A percentile compares a stretch with the other conserved stretches of the same genome.
Conservation (phyloP, 495 filamentous ascomycete species). For the Pyrenula aspistea region DNA sequence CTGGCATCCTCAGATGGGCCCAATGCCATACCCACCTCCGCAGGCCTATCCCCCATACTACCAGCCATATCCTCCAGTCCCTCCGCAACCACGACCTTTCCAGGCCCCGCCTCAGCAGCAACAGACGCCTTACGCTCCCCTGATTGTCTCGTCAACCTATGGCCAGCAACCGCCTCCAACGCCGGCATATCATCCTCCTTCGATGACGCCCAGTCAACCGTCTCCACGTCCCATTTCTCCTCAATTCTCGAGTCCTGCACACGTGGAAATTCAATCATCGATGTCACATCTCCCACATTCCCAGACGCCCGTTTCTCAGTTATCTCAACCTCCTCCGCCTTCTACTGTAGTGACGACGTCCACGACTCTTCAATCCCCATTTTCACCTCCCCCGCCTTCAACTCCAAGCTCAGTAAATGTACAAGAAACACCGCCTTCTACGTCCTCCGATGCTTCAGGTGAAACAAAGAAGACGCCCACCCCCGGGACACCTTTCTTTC, state of each 20-base stretch:
- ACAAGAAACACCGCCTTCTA: conserved; percentile 20
- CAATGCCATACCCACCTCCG: conserved; percentile 20
- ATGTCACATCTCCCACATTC: neutral
- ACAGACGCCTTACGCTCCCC: conserved; percentile 28
- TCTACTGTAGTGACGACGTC: conserved; percentile 3
- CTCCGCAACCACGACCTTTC: conserved; percentile 1
- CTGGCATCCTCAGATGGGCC: conserved; percentile 29
- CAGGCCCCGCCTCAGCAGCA: conserved; percentile 23
- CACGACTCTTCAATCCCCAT: conserved; percentile 28
- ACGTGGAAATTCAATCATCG: conserved; percentile 9
- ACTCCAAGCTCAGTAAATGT: conserved; percentile 18
- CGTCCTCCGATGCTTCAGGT: conserved; percentile 13
- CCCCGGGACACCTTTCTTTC: conserved; percentile 37
- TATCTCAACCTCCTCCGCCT: conserved; percentile 4
- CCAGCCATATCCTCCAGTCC: conserved; percentile 2
- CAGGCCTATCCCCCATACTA: conserved; percentile 7
- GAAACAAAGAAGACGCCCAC: conserved; percentile 12
- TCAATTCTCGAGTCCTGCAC: conserved; percentile 13
- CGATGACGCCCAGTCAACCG: conserved; percentile 9
- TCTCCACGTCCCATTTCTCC: neutral
- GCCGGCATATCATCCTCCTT: conserved; percentile 25
- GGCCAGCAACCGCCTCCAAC: conserved; percentile 29
- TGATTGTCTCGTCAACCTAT: conserved; percentile 39
- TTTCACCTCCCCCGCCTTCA: conserved; percentile 26
- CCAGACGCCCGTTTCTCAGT: conserved; percentile 1